phyloP scores from a whole-genome alignment of 495 filamentous ascomycete species.

The Xylaria nigripes region DNA sequence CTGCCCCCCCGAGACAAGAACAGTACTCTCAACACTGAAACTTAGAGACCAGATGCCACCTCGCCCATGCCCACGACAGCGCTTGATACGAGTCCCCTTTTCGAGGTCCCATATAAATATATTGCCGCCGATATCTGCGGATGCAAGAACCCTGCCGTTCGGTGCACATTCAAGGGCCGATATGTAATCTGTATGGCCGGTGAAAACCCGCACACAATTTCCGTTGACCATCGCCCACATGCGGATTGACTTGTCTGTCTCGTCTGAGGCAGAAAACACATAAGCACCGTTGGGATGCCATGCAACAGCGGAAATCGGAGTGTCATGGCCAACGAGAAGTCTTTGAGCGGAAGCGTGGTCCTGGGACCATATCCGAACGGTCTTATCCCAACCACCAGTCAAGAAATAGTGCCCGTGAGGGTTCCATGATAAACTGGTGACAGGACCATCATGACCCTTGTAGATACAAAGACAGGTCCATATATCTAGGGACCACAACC shows the following conservation, averaged over 20 bases:
- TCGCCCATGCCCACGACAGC: slow-evolving; percentile 87
- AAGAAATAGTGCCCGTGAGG: slow-evolving; percentile 94
- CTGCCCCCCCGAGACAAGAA: slow-evolving; percentile 82
- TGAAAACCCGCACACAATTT: slow-evolving; percentile 81
- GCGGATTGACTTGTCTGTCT: slow-evolving; percentile 78
- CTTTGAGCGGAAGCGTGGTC: slow-evolving; percentile 85
- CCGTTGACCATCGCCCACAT: slow-evolving; percentile 95
- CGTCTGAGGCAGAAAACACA: slow-evolving; percentile 75
- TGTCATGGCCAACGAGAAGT: slow-evolving; percentile 85
- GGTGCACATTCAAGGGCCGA: slow-evolving; percentile 77
- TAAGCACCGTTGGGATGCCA: slow-evolving; percentile 94
- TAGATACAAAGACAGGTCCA: slow-evolving; percentile 90
- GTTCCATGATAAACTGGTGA: slow-evolving; percentile 85
- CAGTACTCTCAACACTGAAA: slow-evolving; percentile 82
- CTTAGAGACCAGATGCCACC: slow-evolving; percentile 88
- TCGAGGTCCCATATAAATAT: slow-evolving; percentile 92
- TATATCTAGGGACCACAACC: slow-evolving; percentile 85
- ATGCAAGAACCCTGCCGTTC: slow-evolving; percentile 78
- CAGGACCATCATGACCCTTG: slow-evolving; percentile 78
- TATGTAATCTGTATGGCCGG: slow-evolving; percentile 77
- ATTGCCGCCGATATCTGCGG: slow-evolving; percentile 72
- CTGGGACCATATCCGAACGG: slow-evolving; percentile 80
- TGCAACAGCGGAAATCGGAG: slow-evolving; percentile 70
- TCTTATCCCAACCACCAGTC: slow-evolving; percentile 78
- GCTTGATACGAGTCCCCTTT: slow-evolving; percentile 73